Conservation (phyloP, 2,329 filamentous ascomycete genomes). For the Cylindrodendrum hubeiense region DNA sequence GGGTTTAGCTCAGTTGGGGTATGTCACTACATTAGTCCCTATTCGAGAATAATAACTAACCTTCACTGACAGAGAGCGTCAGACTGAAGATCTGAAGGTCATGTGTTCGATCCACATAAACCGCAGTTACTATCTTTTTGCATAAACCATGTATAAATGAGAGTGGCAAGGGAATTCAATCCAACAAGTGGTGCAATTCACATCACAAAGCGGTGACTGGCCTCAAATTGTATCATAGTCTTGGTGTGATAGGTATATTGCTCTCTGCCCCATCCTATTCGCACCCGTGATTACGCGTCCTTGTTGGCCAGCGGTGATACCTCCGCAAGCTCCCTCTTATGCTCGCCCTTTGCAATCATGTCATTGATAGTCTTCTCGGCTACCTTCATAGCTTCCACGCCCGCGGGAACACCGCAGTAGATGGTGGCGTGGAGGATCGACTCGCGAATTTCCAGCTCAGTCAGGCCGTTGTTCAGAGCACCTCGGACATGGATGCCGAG, state of each 20-base stretch:
- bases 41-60: no score
- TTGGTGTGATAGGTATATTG: neutral
- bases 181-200: no score
- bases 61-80: no score
- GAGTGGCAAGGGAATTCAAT: no score
- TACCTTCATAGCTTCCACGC: conserved; percentile 52
- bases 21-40: no score
- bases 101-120: no score
- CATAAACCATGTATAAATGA: no score
- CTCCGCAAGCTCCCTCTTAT: conserved; percentile 20
- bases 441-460: conserved; percentile 68
- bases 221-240: conserved; percentile 1
- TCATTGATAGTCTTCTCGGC: conserved; percentile 43
- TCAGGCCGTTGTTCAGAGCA: conserved; percentile 71
- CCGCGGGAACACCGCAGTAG: conserved; percentile 57
- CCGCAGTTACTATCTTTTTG: no score
- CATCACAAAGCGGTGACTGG: no score
- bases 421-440: conserved; percentile 59
- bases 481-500: conserved; percentile 71
- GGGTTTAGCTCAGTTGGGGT: no score
- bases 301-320: conserved; percentile 4
- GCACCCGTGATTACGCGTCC: neutral
- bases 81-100: no score
- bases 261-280: neutral
- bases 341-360: conserved; percentile 42